phyloP scores from a whole-genome alignment of 2,329 filamentous ascomycete species.

The Cadophora sp. region DNA sequence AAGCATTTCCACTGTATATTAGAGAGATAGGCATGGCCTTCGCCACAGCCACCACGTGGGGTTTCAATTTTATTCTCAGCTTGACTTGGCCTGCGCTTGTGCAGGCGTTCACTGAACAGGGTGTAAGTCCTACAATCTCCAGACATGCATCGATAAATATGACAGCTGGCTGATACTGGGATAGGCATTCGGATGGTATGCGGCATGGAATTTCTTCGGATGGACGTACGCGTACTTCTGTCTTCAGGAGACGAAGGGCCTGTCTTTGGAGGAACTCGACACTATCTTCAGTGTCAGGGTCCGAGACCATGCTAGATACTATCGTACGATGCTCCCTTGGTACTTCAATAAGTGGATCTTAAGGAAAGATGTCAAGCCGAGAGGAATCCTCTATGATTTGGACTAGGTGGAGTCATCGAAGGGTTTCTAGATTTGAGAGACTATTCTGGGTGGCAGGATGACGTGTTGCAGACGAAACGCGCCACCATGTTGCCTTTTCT shows the following conservation, averaged over 20 bases:
- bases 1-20: slow-evolving; percentile 64
- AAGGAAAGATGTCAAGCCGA: slow-evolving; percentile 16
- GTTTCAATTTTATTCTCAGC: slow-evolving; percentile 48
- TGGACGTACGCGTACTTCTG: slow-evolving; percentile 27
- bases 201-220: slow-evolving; percentile 58
- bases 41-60: slow-evolving; percentile 59
- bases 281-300: slow-evolving; percentile 31
- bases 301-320: slow-evolving; percentile 28
- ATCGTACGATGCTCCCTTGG: slow-evolving; percentile 24
- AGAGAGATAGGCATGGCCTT: slow-evolving; percentile 67
- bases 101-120: slow-evolving; percentile 36
- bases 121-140: background rate
- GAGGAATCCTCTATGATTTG: slow-evolving; percentile 19
- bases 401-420: background rate
- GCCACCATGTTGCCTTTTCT: background rate
- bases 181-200: slow-evolving; percentile 57
- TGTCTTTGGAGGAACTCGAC: slow-evolving; percentile 41
- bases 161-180: slow-evolving; percentile 30
- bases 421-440: background rate
- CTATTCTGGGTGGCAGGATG: background rate
- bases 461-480: background rate
- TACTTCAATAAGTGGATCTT: slow-evolving; percentile 28
- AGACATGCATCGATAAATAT: background rate
- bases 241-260: slow-evolving; percentile 40
- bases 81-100: slow-evolving; percentile 45